phyloP scores from a whole-genome alignment of 306 rosid genomes.

The Lupinus albus region DNA sequence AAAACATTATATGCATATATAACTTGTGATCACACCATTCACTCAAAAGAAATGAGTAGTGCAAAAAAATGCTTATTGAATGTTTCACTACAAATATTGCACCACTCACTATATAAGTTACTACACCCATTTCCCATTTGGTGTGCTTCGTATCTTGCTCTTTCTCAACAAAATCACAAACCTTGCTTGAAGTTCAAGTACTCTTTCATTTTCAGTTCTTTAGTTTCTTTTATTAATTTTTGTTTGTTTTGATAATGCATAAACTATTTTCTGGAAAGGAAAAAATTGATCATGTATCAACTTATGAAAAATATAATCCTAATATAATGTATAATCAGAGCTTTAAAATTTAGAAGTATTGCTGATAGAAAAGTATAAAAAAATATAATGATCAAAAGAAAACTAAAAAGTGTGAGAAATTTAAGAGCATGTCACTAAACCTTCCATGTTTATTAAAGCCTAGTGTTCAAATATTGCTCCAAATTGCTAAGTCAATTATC shows the following conservation, averaged over 20 bases:
- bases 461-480: too few species aligned
- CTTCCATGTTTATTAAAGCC: too few species aligned
- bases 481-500: too few species aligned
- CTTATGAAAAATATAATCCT: neutral
- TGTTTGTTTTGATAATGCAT: neutral
- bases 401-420: too few species aligned
- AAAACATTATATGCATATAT: neutral
- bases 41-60: conserved; percentile 16
- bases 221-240: neutral
- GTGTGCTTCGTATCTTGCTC: conserved; percentile 18
- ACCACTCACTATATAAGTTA: neutral
- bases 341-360: neutral
- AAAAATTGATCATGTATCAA: neutral
- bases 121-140: conserved; percentile 16
- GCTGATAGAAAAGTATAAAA: too few species aligned
- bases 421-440: too few species aligned
- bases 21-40: neutral
- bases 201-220: conserved; percentile 1
- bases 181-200: conserved; percentile 29
- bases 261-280: neutral
- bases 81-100: neutral
- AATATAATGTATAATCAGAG: too few species aligned
- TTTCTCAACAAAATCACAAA: neutral
- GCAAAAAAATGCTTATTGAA: neutral
- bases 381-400: too few species aligned